phyloP scores from a whole-genome alignment of 768 basidiomycete genomes.

The Pulveroboletus ravenelii region DNA sequence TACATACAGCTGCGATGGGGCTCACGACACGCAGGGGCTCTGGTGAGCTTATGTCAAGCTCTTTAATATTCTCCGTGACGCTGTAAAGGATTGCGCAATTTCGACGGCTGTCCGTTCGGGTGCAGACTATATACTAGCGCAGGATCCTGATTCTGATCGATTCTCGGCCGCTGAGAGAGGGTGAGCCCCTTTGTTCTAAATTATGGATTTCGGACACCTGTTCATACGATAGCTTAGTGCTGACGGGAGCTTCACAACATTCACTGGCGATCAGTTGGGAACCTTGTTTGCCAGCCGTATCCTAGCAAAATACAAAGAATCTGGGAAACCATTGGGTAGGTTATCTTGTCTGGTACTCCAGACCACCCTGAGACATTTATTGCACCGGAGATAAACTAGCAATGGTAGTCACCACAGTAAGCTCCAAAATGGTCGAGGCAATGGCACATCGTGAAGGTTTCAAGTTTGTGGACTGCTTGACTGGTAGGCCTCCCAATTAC shows the following conservation, averaged over 20 bases:
- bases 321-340: conserved; percentile 42
- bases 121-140: conserved; percentile 70
- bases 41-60: conserved; percentile 33
- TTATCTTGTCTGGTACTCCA: conserved; percentile 24
- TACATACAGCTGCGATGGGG: background rate
- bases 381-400: conserved; percentile 52
- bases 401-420: conserved; percentile 87
- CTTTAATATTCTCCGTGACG: conserved; percentile 1
- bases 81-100: conserved; percentile 65
- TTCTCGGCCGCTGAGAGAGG: conserved; percentile 72
- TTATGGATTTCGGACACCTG: background rate
- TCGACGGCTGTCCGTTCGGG: conserved; percentile 49
- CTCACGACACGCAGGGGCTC: conserved; percentile 37
- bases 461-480: conserved; percentile 79
- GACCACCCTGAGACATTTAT: conserved; percentile 38
- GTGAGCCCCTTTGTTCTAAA: conserved; percentile 33
- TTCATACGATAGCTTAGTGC: conserved; percentile 6
- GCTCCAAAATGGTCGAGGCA: conserved; percentile 81
- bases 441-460: conserved; percentile 78
- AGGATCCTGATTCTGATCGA: conserved; percentile 86
- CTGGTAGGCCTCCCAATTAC: conserved; percentile 42
- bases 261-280: conserved; percentile 86
- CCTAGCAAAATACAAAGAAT: conserved; percentile 41
- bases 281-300: conserved; percentile 46
- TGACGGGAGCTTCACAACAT: conserved; percentile 58